phyloP scores from a whole-genome alignment of 208 protist genomes.

The Trypanosoma grayi region DNA sequence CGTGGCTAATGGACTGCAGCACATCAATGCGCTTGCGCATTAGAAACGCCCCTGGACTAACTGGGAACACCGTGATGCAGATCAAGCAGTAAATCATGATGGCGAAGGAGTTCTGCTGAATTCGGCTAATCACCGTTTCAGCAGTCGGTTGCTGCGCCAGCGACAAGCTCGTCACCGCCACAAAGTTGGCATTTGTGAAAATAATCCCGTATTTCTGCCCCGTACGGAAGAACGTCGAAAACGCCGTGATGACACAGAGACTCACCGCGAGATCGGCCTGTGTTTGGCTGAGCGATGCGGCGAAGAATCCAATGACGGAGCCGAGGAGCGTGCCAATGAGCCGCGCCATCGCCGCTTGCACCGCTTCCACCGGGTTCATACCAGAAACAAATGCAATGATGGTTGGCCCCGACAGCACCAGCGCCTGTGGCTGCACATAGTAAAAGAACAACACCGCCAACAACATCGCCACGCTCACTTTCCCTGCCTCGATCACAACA shows the following conservation, averaged over 20 bases:
- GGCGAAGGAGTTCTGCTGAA: slow-evolving; percentile 84
- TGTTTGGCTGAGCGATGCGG: slow-evolving; percentile 45
- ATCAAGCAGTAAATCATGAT: slow-evolving; percentile 83
- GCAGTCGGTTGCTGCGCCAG: slow-evolving; percentile 25
- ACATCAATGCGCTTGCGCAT: slow-evolving; percentile 53
- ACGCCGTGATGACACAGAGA: slow-evolving; percentile 65
- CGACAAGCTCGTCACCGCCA: slow-evolving; percentile 52
- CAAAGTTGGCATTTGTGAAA: slow-evolving; percentile 74
- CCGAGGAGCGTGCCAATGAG: slow-evolving; percentile 70
- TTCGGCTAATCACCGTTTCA: slow-evolving; percentile 55
- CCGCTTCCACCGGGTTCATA: slow-evolving; percentile 67
- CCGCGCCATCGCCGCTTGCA: slow-evolving; percentile 55
- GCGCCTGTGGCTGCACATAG: slow-evolving; percentile 47
- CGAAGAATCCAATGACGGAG: slow-evolving; percentile 73
- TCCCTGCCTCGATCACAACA: slow-evolving; percentile 68
- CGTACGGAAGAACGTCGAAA: slow-evolving; percentile 69
- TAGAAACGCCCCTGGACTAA: slow-evolving; percentile 57
- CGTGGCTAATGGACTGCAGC: slow-evolving; percentile 35
- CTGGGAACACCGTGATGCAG: slow-evolving; percentile 54
- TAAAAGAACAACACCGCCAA: slow-evolving; percentile 77
- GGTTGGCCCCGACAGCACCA: slow-evolving; percentile 63
- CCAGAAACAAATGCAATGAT: slow-evolving; percentile 81
- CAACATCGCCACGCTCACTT: slow-evolving; percentile 76
- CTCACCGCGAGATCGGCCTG: slow-evolving; percentile 41
- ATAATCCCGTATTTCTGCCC: slow-evolving; percentile 51